These are phyloP conservation scores for Gaeumannomyces sp. DNA, from an alignment of 2,329 filamentous ascomycete species.

Conservation along the genomic window DNA sequence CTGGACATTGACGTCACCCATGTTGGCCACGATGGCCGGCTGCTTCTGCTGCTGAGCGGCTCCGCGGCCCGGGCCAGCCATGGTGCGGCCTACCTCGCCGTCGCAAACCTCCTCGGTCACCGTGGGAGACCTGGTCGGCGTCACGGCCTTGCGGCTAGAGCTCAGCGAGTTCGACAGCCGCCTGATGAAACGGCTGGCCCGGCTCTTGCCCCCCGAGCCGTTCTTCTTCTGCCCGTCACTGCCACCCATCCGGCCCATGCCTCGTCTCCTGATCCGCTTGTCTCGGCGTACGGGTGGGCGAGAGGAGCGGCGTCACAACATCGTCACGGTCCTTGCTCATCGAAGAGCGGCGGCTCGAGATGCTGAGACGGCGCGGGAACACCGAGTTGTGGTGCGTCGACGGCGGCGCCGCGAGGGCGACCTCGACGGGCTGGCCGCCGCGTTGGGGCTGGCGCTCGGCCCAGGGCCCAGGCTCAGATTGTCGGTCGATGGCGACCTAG, in stretches of 20 bases:
- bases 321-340: slow-evolving; percentile 36
- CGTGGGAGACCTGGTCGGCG: slow-evolving; percentile 43
- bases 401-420: slow-evolving; percentile 42
- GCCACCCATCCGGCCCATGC: slow-evolving; percentile 23
- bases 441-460: slow-evolving; percentile 10
- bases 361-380: slow-evolving; percentile 57
- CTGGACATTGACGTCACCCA: slow-evolving; percentile 93
- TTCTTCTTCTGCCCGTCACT: slow-evolving; percentile 16
- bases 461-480: slow-evolving; percentile 24
- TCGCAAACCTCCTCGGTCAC: slow-evolving; percentile 42
- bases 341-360: slow-evolving; percentile 53
- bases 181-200: slow-evolving; percentile 52
- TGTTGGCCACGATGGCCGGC: slow-evolving; percentile 52
- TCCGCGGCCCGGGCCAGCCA: background rate
- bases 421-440: slow-evolving; percentile 24
- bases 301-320: slow-evolving; percentile 24
- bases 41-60: slow-evolving; percentile 19
- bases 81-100: slow-evolving; percentile 14
- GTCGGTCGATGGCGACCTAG: slow-evolving; percentile 41
- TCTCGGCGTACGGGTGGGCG: slow-evolving; percentile 37
- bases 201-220: slow-evolving; percentile 35
- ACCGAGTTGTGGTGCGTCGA: slow-evolving; percentile 42
- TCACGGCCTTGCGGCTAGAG: slow-evolving; percentile 37
- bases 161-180: slow-evolving; percentile 49
- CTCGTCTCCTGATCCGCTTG: slow-evolving; percentile 42